A percentile compares a stretch with the other conserved stretches of the same genome.
phyloP scores from a whole-genome alignment of 805 yeast species.

The Priceomyces castillae region DNA sequence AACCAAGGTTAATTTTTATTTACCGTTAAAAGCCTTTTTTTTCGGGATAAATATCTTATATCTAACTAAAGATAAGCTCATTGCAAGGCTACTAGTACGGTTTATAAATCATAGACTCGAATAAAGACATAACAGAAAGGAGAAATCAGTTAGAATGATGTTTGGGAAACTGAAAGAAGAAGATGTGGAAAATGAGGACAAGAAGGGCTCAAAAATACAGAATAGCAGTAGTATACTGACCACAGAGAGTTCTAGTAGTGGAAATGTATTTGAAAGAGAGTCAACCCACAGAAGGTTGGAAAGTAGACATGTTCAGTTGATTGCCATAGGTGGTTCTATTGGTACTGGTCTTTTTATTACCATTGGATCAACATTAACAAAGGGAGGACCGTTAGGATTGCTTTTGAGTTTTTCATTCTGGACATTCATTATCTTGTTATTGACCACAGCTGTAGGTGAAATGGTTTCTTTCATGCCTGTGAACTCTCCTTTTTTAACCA shows the following conservation, averaged over 20 bases:
- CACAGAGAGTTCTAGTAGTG: constrained; percentile 3
- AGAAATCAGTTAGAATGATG: not conserved
- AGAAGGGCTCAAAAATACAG: not conserved
- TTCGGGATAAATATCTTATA: not conserved
- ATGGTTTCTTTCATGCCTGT: constrained; percentile 38
- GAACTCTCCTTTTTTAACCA: constrained; percentile 33
- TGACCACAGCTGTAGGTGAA: constrained; percentile 37
- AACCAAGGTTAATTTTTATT: too few species aligned
- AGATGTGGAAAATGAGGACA: not conserved
- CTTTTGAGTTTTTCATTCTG: constrained; percentile 30
- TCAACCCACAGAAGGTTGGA: constrained; percentile 9
- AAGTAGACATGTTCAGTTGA: constrained; percentile 12
- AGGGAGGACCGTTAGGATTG: constrained; percentile 36
- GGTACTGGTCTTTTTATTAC: constrained; percentile 34
- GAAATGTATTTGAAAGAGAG: constrained; percentile 4
- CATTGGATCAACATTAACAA: constrained; percentile 29
- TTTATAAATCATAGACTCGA: not conserved
- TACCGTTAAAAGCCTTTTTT: too few species aligned
- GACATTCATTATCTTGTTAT: constrained; percentile 29
- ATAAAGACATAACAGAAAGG: too few species aligned
- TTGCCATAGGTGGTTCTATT: constrained; percentile 12
- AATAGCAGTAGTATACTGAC: constrained; percentile 1
- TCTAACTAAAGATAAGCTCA: not conserved
- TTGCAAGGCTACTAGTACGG: not conserved
- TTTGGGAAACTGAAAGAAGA: constrained; percentile 2